phyloP scores from a whole-genome alignment of 1,284 basidiomycete genomes.

The Peniophora sp. region DNA sequence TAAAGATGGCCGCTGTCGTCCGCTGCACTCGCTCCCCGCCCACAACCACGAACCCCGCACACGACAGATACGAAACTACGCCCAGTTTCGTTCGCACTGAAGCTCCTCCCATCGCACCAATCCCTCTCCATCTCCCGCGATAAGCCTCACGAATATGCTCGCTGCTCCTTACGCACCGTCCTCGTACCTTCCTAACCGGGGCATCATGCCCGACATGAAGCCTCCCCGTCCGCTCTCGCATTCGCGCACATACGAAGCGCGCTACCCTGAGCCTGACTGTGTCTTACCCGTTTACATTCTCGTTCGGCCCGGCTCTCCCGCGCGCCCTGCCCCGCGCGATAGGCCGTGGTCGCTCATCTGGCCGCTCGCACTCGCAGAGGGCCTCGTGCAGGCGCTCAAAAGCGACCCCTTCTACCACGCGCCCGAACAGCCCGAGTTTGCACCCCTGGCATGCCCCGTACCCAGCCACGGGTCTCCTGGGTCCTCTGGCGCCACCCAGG shows the following conservation, averaged over 20 bases:
- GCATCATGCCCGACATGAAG: constrained; percentile 10
- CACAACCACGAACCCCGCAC: too few species aligned
- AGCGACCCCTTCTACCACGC: not conserved
- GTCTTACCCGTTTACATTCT: constrained; percentile 9
- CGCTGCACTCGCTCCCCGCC: too few species aligned
- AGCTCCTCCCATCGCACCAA: too few species aligned
- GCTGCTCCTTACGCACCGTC: constrained; percentile 7
- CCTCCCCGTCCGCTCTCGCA: constrained; percentile 5
- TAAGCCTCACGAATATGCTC: not conserved
- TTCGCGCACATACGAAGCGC: not conserved
- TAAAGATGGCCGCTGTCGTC: too few species aligned
- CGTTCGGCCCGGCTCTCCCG: constrained; percentile 7
- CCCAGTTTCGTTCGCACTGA: too few species aligned
- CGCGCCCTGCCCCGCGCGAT: constrained; percentile 9
- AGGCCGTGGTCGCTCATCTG: constrained; percentile 11
- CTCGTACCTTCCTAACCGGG: constrained; percentile 11
- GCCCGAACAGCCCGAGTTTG: not conserved
- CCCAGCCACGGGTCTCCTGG: not conserved
- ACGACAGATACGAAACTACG: too few species aligned
- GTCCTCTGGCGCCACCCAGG: not conserved
- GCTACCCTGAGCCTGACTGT: constrained; percentile 10
- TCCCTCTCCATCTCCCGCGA: too few species aligned
- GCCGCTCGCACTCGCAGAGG: constrained; percentile 4
- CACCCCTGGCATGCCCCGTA: constrained; percentile 8
- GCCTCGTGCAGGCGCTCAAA: not conserved